Base-by-base conservation (phyloP, 2,329 filamentous ascomycete species). In the Ramichloridium luteum region DNA sequence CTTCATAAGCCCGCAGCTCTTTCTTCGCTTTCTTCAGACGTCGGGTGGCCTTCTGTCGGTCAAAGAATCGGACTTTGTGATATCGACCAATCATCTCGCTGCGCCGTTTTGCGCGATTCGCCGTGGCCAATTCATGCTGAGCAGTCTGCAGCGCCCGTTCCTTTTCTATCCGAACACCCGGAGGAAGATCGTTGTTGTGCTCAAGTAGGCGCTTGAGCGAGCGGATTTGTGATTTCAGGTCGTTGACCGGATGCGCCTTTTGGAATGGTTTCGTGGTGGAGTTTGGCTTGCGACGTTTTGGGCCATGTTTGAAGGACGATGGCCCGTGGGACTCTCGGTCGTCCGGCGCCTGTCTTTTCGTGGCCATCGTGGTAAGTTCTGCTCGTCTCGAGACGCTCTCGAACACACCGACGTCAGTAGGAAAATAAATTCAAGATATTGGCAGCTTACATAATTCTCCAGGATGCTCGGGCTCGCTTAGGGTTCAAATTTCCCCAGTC, bases 11-110 rank as follows among this genome's bases (percentile, higher is more conserved):
- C 12, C 67, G 58, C 23, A 80, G 58, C 41, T 68, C 68, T 47
- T 71, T 73, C 46, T 64, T 62, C 31, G 80, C 60, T 48, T 76
- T 71, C 54, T 79, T 85, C 31, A 74, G 61, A 25, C 74, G 63
- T 36, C 79, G 67, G 30, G 67, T 68, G 16, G 79, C 79, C 56
- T 83, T 85, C 57, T 82, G 77, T 28, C 78, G 70, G 80, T 81
- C 82, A 56, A 88, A 88, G 53, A 90, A 90, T 16, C 82, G 67
- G 30, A 88, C 73, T 71, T 83, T 86, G 54, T 88, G 81, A 47
- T 85, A 90, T 54, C 77, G 80, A 30, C 65, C 65, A 40, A 86
- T 84, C 71, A 86, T 82, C 37, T 73, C 67, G 45, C 67, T 68
- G 43, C 73, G 68, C 50, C 66, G 67, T 58, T 74, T 76, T 46